A percentile compares a stretch with the other conserved stretches of the same genome.
Conservation (phyloP, 495 filamentous ascomycete genomes). For the Glonium stellatum region DNA sequence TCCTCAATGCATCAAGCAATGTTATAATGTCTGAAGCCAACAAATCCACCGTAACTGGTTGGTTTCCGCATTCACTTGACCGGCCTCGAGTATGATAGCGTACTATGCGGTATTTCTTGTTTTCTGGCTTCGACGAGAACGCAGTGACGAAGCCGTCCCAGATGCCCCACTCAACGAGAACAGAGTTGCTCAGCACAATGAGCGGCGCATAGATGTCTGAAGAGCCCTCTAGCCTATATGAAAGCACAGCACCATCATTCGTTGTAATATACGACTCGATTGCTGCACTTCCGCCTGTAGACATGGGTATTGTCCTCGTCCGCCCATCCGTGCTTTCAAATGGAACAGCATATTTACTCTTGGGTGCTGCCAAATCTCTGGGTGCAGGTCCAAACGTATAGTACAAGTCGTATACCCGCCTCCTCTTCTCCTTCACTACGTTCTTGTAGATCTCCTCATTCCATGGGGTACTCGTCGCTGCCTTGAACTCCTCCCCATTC, state of each 20-base stretch:
- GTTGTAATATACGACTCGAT: slow-evolving; percentile 63
- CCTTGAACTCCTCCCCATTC: slow-evolving; percentile 54
- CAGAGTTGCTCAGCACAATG: slow-evolving; percentile 67
- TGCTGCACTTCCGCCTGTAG: slow-evolving; percentile 38
- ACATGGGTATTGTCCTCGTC: slow-evolving; percentile 44
- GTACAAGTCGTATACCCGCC: slow-evolving; percentile 60
- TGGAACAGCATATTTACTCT: background rate
- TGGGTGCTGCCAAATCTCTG: slow-evolving; percentile 51
- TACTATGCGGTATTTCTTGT: slow-evolving; percentile 61
- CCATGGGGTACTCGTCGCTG: slow-evolving; percentile 53
- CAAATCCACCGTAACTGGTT: slow-evolving; percentile 54
- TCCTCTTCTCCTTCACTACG: slow-evolving; percentile 48
- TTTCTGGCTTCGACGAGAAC: slow-evolving; percentile 50
- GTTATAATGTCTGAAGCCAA: slow-evolving; percentile 57
- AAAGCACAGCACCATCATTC: slow-evolving; percentile 57
- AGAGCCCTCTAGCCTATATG: slow-evolving; percentile 69
- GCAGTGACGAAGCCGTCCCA: slow-evolving; percentile 64
- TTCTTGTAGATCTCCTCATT: slow-evolving; percentile 47
- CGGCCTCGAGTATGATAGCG: slow-evolving; percentile 66
- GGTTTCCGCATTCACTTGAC: slow-evolving; percentile 36
- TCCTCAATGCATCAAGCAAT: slow-evolving; percentile 32
- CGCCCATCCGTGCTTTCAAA: slow-evolving; percentile 41
- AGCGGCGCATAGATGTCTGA: slow-evolving; percentile 56
- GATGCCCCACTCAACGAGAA: slow-evolving; percentile 65
- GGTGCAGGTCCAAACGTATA: slow-evolving; percentile 72